Evolutionary conservation across 139 green algal genomes (phyloP).

Genomic region (Haematococcus lacustris): DNA sequence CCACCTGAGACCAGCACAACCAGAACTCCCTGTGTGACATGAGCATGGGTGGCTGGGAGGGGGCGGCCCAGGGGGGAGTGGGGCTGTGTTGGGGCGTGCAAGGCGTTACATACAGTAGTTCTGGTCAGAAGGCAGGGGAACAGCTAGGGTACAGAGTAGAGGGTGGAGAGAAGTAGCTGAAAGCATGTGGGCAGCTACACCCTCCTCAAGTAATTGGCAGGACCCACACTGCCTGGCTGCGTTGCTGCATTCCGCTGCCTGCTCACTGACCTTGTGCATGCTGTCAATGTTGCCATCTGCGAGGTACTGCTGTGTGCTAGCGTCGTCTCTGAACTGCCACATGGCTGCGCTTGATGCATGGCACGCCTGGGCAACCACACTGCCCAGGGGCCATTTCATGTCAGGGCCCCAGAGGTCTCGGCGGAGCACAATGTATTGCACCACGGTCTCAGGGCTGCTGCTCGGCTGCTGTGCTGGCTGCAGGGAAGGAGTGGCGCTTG

Average conservation of each 20-base stretch:
- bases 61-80: too few relatives aligned
- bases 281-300: not conserved
- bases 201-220: not conserved
- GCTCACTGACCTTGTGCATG: not conserved
- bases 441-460: conserved; percentile 28
- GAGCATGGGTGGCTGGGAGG: not conserved
- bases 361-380: conserved; percentile 77
- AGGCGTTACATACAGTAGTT: not conserved
- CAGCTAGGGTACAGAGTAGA: not conserved
- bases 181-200: not conserved
- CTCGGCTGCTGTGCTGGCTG: not conserved
- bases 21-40: not conserved
- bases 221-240: not conserved
- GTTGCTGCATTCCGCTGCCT: not conserved
- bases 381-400: conserved; percentile 83
- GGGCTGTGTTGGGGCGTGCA: too few relatives aligned
- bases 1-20: not conserved
- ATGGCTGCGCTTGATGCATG: conserved; percentile 1
- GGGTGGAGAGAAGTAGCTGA: not conserved
- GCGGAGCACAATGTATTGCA: conserved; percentile 91
- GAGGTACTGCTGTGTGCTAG: not conserved
- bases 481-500: not conserved
- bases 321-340: not conserved
- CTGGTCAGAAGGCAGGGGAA: not conserved
- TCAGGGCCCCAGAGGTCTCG: conserved; percentile 79